phyloP scores from a whole-genome alignment of 768 basidiomycete genomes.

The Mycena rosella region DNA sequence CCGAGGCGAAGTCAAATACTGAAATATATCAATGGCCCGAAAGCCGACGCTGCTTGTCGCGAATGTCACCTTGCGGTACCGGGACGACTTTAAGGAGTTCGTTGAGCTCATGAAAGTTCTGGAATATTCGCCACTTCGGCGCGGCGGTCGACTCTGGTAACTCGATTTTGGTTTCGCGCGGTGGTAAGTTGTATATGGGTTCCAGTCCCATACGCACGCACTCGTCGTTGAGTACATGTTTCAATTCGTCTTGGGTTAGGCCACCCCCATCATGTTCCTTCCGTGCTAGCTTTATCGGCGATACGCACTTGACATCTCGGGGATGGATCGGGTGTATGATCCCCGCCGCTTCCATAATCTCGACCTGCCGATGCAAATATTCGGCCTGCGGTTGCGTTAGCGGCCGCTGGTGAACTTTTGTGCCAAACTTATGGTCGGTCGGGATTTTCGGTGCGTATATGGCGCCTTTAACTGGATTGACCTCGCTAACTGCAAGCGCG shows the following conservation, averaged over 20 bases:
- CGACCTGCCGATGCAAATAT: constrained; percentile 38
- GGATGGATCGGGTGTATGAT: constrained; percentile 46
- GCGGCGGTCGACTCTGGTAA: not conserved
- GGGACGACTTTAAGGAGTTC: not conserved
- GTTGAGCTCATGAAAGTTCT: not conserved
- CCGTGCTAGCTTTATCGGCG: constrained; percentile 48
- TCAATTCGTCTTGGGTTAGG: constrained; percentile 47
- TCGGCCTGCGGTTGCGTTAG: constrained; percentile 39
- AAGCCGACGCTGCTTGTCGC: not conserved
- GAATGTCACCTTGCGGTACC: not conserved
- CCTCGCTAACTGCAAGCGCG: constrained; percentile 41
- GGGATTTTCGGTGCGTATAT: constrained; percentile 50
- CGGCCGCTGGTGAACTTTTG: constrained; percentile 46
- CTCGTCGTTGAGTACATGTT: constrained; percentile 48
- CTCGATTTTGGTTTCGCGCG: not conserved
- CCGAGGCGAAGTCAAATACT: not conserved
- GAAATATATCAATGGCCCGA: not conserved
- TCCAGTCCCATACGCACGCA: constrained; percentile 43
- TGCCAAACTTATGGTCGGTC: constrained; percentile 41
- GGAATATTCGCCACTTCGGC: not conserved
- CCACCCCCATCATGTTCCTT: constrained; percentile 46
- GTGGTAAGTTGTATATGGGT: constrained; percentile 31
- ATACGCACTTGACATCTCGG: constrained; percentile 48
- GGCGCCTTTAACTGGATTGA: constrained; percentile 44
- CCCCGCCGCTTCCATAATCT: constrained; percentile 49